phyloP scores from a whole-genome alignment of 192 early-diverging fungal species.

The Umbelopsis vinacea region DNA sequence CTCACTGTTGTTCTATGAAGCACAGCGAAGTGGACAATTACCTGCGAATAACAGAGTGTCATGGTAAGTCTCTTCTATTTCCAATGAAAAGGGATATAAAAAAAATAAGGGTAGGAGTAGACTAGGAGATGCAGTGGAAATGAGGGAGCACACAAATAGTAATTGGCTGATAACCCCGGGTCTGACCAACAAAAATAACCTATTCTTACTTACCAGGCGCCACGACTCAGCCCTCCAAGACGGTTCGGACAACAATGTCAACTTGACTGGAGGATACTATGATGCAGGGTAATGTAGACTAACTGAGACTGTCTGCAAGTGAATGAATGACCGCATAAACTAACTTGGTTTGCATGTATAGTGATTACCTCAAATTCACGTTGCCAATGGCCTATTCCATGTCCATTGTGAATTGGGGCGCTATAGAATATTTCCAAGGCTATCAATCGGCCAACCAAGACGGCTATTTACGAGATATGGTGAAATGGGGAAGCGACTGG shows the following conservation, averaged over 20 bases:
- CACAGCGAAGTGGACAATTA: conserved; percentile 55
- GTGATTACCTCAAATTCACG: conserved; percentile 67
- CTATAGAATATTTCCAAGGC: conserved; percentile 57
- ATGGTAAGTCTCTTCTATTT: conserved; percentile 40
- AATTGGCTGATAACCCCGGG: conserved; percentile 11
- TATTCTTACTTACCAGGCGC: conserved; percentile 31
- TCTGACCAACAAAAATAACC: background rate
- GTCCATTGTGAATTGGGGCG: conserved; percentile 57
- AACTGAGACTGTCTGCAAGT: no score
- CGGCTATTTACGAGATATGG: conserved; percentile 48
- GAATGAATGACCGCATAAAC: background rate
- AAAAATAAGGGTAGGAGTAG: no score
- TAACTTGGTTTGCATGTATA: background rate
- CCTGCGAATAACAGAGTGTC: conserved; percentile 53
- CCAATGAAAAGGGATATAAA: background rate
- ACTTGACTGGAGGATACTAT: conserved; percentile 42
- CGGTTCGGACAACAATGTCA: conserved; percentile 37
- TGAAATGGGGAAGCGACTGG: conserved; percentile 67
- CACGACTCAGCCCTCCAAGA: conserved; percentile 36
- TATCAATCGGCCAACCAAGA: conserved; percentile 52
- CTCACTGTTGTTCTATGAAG: conserved; percentile 59
- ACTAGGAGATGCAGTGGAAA: background rate
- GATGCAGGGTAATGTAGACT: conserved; percentile 40
- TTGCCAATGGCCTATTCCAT: conserved; percentile 59
- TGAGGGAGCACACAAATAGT: background rate